A percentile compares a stretch with the other conserved stretches of the same genome.
phyloP scores from a whole-genome alignment of 225 moss, liverwort and hornwort species.

The Sphagnum contortum region DNA sequence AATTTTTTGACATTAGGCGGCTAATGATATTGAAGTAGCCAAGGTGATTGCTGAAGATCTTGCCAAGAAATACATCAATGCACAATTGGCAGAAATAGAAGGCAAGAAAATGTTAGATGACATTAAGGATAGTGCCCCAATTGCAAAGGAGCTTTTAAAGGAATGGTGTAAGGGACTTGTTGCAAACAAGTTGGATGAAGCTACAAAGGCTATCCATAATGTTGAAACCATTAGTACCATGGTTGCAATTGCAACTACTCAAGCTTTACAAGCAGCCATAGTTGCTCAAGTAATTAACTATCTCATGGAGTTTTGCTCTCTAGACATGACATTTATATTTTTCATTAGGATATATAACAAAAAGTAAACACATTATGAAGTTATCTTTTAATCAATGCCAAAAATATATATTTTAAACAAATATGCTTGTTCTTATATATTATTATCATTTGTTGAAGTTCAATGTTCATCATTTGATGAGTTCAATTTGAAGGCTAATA shows the following conservation, averaged over 20 bases:
- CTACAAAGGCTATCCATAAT: conserved; percentile 19
- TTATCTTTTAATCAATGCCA: too few species aligned
- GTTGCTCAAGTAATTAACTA: conserved; percentile 28
- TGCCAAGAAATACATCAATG: conserved; percentile 40
- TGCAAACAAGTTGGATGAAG: conserved; percentile 17
- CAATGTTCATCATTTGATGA: too few species aligned
- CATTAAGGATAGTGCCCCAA: conserved; percentile 8
- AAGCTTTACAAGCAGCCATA: conserved; percentile 32
- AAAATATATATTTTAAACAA: too few species aligned
- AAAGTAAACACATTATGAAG: too few species aligned
- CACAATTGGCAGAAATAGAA: conserved; percentile 39
- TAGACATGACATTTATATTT: too few species aligned
- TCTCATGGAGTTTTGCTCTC: too few species aligned
- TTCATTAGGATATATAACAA: too few species aligned
- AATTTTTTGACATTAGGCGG: conserved; percentile 7
- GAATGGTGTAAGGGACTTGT: conserved; percentile 20
- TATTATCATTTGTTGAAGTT: too few species aligned
- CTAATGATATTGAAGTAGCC: conserved; percentile 29
- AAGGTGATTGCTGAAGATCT: conserved; percentile 26
- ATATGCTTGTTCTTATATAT: too few species aligned
- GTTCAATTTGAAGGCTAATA: too few species aligned
- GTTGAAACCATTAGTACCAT: conserved; percentile 21
- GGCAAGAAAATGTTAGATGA: conserved; percentile 28
- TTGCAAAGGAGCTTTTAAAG: conserved; percentile 54
- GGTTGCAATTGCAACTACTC: conserved; percentile 23